phyloP scores from a whole-genome alignment of 2,329 filamentous ascomycete genomes.

The Aspergillus sergii region DNA sequence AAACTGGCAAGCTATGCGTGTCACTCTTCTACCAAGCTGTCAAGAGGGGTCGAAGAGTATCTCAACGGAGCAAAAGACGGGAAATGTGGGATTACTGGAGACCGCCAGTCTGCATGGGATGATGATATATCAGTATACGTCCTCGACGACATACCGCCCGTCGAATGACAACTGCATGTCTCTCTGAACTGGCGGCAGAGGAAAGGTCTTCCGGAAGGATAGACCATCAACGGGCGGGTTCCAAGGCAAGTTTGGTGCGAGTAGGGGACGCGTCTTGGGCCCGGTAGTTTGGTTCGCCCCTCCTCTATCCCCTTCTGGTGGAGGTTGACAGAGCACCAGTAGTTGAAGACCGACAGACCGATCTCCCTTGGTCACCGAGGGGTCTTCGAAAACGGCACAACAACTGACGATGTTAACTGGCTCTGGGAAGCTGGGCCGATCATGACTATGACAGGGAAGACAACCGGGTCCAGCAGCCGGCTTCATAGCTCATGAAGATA shows the following conservation, averaged over 20 bases:
- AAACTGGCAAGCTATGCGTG: neutral
- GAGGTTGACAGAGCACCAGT: constrained; percentile 7
- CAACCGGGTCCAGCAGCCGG: neutral
- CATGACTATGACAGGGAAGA: constrained; percentile 3
- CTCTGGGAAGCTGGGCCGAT: neutral
- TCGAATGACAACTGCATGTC: constrained; percentile 27
- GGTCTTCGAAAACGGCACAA: constrained; percentile 19
- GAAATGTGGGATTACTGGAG: constrained; percentile 6
- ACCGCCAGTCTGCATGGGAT: constrained; percentile 21
- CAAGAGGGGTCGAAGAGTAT: neutral
- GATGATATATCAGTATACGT: constrained; percentile 28
- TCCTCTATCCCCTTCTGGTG: constrained; percentile 26
- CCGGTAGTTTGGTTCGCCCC: constrained; percentile 34
- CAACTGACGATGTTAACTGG: constrained; percentile 16
- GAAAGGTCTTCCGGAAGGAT: constrained; percentile 22
- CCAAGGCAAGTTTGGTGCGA: neutral
- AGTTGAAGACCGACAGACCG: neutral
- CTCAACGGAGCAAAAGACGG: constrained; percentile 10
- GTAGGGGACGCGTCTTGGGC: constrained; percentile 21
- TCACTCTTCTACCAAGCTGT: neutral
- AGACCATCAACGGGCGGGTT: constrained; percentile 11
- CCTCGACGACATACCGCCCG: constrained; percentile 14
- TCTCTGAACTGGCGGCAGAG: constrained; percentile 7
- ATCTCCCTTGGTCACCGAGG: constrained; percentile 18
- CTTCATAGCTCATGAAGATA: neutral